Base-by-base conservation (phyloP, 2,329 filamentous ascomycete genomes). In the Phaeosphaeriaceae sp. region DNA sequence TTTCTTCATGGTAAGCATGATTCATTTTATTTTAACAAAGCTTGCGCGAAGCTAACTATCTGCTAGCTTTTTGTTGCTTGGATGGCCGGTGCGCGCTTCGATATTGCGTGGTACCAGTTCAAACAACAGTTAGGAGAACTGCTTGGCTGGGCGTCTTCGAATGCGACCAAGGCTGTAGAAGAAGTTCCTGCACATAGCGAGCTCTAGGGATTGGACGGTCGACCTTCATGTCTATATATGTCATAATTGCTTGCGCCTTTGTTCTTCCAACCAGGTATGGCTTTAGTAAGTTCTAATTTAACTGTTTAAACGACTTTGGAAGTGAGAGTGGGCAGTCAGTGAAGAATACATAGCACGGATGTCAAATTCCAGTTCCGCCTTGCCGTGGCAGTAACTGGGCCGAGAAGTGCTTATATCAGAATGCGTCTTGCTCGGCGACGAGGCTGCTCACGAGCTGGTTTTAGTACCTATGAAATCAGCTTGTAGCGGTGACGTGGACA, bases 341-440 rank as follows among this genome's bases (percentile, higher is more conserved):
- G 58, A 61, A 54, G 58, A 55, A 37, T 3, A n/a, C 38, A 46
- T 67, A 93, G 92, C 92, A 96, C 90, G 88, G 90, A 96, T 96
- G 92, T 97, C 92, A 96, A 96, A 96, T 97, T 97, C 86, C 92
- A 94, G 93, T 88, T 81, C 84, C 87, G 86, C 87, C 75, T 77
- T 73, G 60, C 50, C 87, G 74, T 96, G 90, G 88, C 90, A 92
- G 86, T 81, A 83, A 86, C 92, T 92, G 91, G 92, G 92, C 92
- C 90, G 92, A 96, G 91, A 96, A 91, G 91, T 96, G 92, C 92
- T 94, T 84, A 71, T 56, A 71, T 63, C 42, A 47, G 69, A 50
- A 64, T 54, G 54, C 57, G 58, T 63, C 61, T 63, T 67, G 63
- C 67, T 70, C 55, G 64, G 61, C 44, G 66, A 67, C 65, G 61